Evolutionary conservation across 805 yeast species (phyloP).

Genomic region (Teunomyces stri): DNA sequence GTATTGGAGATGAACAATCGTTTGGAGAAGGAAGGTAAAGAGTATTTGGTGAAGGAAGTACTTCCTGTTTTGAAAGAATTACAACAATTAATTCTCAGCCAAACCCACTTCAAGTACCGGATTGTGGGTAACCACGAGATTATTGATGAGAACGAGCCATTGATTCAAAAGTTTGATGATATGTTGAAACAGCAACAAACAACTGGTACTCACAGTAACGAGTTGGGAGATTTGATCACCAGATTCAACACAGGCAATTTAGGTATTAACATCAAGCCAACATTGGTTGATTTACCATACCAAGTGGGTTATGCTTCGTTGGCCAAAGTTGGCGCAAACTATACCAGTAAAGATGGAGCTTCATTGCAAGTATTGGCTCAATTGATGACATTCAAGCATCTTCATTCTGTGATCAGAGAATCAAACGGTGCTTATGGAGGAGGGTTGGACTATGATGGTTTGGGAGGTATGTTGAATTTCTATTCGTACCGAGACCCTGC

Average conservation of each 20-base stretch:
- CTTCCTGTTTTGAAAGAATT: constrained; percentile 63
- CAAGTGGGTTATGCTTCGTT: constrained; percentile 83
- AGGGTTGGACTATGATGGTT: constrained; percentile 79
- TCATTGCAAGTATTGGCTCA: constrained; percentile 79
- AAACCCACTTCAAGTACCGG: constrained; percentile 46
- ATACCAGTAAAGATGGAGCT: constrained; percentile 74
- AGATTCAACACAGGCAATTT: constrained; percentile 14
- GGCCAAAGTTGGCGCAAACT: constrained; percentile 64
- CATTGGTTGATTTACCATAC: constrained; percentile 71
- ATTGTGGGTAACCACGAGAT: constrained; percentile 56
- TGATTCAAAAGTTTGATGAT: constrained; percentile 30
- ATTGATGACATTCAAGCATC: constrained; percentile 72
- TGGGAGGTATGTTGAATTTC: constrained; percentile 75
- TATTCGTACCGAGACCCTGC: constrained; percentile 96
- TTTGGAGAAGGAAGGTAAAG: constrained; percentile 40
- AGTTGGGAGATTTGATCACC: constrained; percentile 11
- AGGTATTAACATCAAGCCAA: constrained; percentile 22
- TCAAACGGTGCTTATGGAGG: constrained; percentile 99
- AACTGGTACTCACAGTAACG: neutral
- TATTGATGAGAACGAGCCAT: constrained; percentile 33
- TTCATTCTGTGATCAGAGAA: constrained; percentile 89
- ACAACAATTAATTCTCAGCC: constrained; percentile 38
- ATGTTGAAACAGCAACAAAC: neutral
- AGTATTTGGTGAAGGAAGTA: constrained; percentile 43
- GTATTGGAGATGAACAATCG: constrained; percentile 56